Percentiles rank a stretch among this genome's conserved stretches.
Conservation (phyloP, 2,329 filamentous ascomycete genomes). For the Exophiala aquamarina region DNA sequence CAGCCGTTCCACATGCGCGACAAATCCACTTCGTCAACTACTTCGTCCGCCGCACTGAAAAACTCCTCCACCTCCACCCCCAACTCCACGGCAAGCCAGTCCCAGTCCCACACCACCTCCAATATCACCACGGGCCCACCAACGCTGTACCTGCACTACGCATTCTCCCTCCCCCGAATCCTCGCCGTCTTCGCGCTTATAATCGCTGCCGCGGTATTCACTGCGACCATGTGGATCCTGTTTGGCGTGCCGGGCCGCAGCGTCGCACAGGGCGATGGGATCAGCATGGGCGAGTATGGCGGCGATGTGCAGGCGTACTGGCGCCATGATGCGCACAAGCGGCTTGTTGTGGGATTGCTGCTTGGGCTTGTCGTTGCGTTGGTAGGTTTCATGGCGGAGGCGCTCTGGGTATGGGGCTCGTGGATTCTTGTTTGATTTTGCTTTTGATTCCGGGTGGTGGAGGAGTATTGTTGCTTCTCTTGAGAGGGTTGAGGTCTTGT, state of each 20-base stretch:
- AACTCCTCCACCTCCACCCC: not conserved
- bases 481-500: not conserved
- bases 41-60: no score
- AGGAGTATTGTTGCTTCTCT: no score
- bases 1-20: constrained; percentile 6
- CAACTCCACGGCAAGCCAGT: not conserved
- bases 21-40: no score
- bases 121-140: constrained; percentile 5
- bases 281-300: constrained; percentile 5
- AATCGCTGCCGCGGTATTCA: constrained; percentile 18
- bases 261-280: constrained; percentile 14
- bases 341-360: constrained; percentile 24
- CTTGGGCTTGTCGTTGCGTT: constrained; percentile 25
- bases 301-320: constrained; percentile 18
- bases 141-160: constrained; percentile 22
- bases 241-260: constrained; percentile 27
- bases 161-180: constrained; percentile 19
- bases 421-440: constrained; percentile 24
- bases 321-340: constrained; percentile 19
- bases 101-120: not conserved
- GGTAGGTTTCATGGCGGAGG: constrained; percentile 17
- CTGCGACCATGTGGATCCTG: constrained; percentile 26
- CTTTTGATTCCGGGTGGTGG: no score
- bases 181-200: constrained; percentile 5
- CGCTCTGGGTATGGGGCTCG: constrained; percentile 23